Base-by-base conservation (phyloP, 2,329 filamentous ascomycete genomes). In the Cryphonectria nitschkei region DNA sequence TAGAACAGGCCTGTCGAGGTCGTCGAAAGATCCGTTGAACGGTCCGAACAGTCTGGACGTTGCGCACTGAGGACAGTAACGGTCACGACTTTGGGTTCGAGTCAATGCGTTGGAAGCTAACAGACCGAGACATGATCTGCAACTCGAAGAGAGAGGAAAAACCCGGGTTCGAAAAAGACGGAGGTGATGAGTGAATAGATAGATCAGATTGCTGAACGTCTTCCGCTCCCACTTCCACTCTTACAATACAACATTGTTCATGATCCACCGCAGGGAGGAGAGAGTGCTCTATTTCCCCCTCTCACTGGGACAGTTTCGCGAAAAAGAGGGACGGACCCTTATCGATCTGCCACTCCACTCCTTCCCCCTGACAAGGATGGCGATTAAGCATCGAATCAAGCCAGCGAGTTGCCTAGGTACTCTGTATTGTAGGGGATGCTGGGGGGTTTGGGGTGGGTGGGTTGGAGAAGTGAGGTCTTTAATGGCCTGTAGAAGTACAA, bases 91-190 rank as follows among this genome's bases (percentile, higher is more conserved):
- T 43, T 22, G 61, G 39, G 34, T 46, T 64, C 67, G 58, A 67
- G 65, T 71, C 68, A 68, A 67, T 65, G 58, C 70, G 65, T 68
- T 56, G 67, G 67, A 43, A 64, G 62, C 50, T 61, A 73, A 71
- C 71, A 70, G 73, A 76, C 77, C 76, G 78, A 83, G 80, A 82
- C 82, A 83, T 82, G 79, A 79, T 79, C 78, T 79, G 77, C 77
- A 78, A 75, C 75, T 75, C 11, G 32, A 56, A 52, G 62, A 58
- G 14, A 13, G 14, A 50, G 19, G 19, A 50, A 50, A 9, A 14
- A 26, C 43, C 41, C 39, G 22, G 19, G 19, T 39, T 7, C 54
- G 11, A 29, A 19, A 41, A 41, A 61, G 54, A 58, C 54, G 14
- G 54, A 58, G 32, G 54, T 26, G 54, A 58, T 58, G 1, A 8